Evolutionary conservation across 2,329 filamentous ascomycete genomes (phyloP).

Genomic region (Phyllosticta citriasiana): DNA sequence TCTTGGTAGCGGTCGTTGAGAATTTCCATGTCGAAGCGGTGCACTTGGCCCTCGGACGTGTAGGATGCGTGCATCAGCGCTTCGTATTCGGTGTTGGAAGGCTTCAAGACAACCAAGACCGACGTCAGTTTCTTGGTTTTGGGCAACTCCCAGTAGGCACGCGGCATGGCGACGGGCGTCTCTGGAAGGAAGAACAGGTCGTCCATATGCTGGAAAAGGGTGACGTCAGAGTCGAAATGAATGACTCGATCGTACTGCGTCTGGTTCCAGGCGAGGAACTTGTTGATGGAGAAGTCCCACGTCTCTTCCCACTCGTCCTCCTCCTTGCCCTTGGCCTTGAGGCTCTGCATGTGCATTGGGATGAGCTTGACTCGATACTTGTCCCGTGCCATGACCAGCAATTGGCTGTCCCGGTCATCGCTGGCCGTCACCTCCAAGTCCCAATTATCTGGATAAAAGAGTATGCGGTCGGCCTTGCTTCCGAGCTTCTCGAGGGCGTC

Average conservation of each 20-base stretch:
- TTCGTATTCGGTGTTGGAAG: slow-evolving; percentile 43
- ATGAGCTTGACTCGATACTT: slow-evolving; percentile 41
- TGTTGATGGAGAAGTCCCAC: slow-evolving; percentile 57
- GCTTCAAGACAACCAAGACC: slow-evolving; percentile 52
- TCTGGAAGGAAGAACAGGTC: slow-evolving; percentile 59
- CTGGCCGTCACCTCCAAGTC: slow-evolving; percentile 21
- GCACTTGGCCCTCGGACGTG: slow-evolving; percentile 15
- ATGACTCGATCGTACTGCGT: slow-evolving; percentile 51
- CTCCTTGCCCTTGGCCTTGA: slow-evolving; percentile 17
- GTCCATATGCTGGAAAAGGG: slow-evolving; percentile 54
- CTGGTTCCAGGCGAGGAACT: slow-evolving; percentile 59
- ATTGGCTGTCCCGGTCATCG: slow-evolving; percentile 32
- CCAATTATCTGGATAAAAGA: slow-evolving; percentile 35
- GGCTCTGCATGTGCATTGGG: slow-evolving; percentile 34
- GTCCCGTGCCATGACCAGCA: slow-evolving; percentile 40
- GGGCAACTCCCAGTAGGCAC: slow-evolving; percentile 58
- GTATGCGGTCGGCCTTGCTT: slow-evolving; percentile 36
- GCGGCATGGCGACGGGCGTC: slow-evolving; percentile 55
- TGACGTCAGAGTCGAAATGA: slow-evolving; percentile 53
- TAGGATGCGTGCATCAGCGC: slow-evolving; percentile 19
- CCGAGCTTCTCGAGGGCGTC: slow-evolving; percentile 32
- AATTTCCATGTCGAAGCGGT: slow-evolving; percentile 57
- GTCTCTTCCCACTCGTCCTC: slow-evolving; percentile 22
- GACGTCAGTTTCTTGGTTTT: slow-evolving; percentile 39
- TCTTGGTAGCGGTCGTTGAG: slow-evolving; percentile 52